These are phyloP conservation scores for Microdochium bolleyi DNA, from an alignment of 2,329 filamentous ascomycete species.

Conservation along the genomic window DNA sequence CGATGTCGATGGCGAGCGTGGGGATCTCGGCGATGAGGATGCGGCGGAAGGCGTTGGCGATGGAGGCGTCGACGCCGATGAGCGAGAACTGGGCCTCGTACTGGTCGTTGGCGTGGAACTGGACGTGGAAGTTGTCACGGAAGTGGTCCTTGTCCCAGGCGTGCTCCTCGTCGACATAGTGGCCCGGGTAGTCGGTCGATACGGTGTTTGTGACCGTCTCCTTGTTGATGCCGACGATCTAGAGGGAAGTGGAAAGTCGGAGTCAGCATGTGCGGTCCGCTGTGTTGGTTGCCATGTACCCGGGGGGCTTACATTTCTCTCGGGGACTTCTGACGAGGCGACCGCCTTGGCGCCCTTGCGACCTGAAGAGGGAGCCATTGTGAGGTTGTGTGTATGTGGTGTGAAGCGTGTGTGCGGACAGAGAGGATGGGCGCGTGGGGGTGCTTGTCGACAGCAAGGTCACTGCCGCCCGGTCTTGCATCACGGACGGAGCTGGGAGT, in stretches of 20 bases:
- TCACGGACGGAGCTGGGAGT: background rate
- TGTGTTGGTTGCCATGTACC: background rate
- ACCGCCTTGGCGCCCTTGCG: background rate
- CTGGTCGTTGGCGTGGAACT: slow-evolving; percentile 77
- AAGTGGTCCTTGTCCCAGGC: slow-evolving; percentile 72
- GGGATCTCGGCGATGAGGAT: slow-evolving; percentile 94
- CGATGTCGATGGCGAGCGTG: slow-evolving; percentile 86
- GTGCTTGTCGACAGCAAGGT: too few species aligned
- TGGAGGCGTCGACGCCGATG: slow-evolving; percentile 80
- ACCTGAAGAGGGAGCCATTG: background rate
- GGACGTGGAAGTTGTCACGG: slow-evolving; percentile 58
- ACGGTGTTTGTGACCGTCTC: slow-evolving; percentile 87
- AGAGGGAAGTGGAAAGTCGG: background rate
- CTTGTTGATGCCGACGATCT: slow-evolving; percentile 80
- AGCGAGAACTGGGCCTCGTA: slow-evolving; percentile 83
- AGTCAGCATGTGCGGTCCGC: background rate
- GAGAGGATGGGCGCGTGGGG: background rate
- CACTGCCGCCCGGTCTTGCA: background rate
- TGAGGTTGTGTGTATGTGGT: background rate
- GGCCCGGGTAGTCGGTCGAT: slow-evolving; percentile 86
- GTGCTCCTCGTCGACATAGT: slow-evolving; percentile 83
- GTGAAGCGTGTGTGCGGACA: background rate
- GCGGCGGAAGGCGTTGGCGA: slow-evolving; percentile 95
- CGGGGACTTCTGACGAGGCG: background rate
- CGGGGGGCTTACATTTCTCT: background rate